phyloP scores from a whole-genome alignment of 2,329 filamentous ascomycete genomes.

The Cladophialophora carrionii region DNA sequence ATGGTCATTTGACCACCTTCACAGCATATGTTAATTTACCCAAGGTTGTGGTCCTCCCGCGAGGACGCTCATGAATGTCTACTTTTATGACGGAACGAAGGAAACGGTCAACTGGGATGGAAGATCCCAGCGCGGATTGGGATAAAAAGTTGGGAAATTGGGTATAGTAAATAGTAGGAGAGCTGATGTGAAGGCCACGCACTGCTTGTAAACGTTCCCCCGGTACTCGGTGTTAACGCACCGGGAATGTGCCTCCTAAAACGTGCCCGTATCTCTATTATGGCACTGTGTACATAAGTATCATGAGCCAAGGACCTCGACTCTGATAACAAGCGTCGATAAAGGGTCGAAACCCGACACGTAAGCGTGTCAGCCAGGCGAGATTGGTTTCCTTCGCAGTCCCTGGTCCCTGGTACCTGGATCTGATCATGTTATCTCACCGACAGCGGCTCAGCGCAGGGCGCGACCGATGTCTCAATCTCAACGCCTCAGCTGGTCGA shows the following conservation, averaged over 20 bases:
- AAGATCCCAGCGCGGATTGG: not conserved
- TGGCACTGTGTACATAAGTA: not conserved
- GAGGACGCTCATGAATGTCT: not conserved
- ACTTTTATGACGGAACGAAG: conserved; percentile 4
- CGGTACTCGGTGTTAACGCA: conserved; percentile 10
- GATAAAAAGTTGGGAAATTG: not conserved
- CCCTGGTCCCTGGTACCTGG: conserved; percentile 6
- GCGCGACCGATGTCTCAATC: not conserved
- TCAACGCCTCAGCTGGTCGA: not conserved
- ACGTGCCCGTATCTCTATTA: not conserved
- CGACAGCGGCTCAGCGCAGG: not conserved
- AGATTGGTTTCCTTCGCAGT: conserved; percentile 12
- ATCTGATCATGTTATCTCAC: not conserved
- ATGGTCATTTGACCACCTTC: conserved; percentile 3
- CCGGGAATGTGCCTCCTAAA: not conserved
- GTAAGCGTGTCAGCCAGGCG: conserved; percentile 13
- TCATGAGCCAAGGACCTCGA: not conserved
- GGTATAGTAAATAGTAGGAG: not conserved
- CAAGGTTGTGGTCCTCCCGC: not conserved
- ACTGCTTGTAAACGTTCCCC: not conserved
- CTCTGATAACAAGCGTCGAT: conserved; percentile 7
- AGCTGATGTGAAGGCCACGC: not conserved
- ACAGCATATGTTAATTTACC: conserved; percentile 11
- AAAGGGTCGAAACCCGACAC: not conserved
- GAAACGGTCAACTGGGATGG: not conserved